Base-by-base conservation (phyloP, 2,329 filamentous ascomycete species). In the Immersiporthe knoxdaviesiana region DNA sequence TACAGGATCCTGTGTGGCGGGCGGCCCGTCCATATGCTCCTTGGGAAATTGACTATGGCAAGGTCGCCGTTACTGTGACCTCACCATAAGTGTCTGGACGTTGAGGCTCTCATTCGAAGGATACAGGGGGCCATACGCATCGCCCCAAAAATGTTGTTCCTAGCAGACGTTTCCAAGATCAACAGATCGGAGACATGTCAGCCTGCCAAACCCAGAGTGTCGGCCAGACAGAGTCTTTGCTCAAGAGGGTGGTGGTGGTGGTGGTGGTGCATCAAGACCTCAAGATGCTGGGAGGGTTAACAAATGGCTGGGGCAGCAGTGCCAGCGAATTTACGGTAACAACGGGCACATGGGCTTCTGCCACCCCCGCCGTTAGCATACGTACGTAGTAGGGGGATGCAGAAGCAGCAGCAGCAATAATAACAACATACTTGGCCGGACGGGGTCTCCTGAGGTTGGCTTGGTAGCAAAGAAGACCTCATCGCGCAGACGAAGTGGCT, bases 271-370 rank as follows among this genome's bases (percentile, higher is more conserved):
- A 56, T 56, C 52, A 30, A 30, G 52, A 30, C 24, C 27, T 30
- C 41, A 63, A 37, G 11, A 56, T 27, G 59, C 54, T 52, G 30
- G 62, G 50, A 41, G 70, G 65, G 39, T 70, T 54, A 56, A 71
- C 68, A 21, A 71, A 71, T 32, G 70, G 70, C 44, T 70, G 70
- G 32, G 68, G 39, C 21, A 71, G 39, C 21, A 71, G 39, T 27
- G 68, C 39, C 16, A 61, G 59, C 3, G 70, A 71, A 39, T 63
- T 65, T 12, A 70, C 59, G 3, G 56, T 62, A 12, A 59, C 27
- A 6, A 6, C 60, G 39, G 50, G 30, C 27, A 68, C 24, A 5
- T 47, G 54, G 56, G 35, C 35, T 50, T 54, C 66, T 58, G 41
- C 18, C 16, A 39, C 8, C 50, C 8, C 50, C n/a, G 52, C n/a